A percentile compares a stretch with the other conserved stretches of the same genome.
Conservation (phyloP, 1,284 basidiomycete species). For the Cryptococcus hybrid region DNA sequence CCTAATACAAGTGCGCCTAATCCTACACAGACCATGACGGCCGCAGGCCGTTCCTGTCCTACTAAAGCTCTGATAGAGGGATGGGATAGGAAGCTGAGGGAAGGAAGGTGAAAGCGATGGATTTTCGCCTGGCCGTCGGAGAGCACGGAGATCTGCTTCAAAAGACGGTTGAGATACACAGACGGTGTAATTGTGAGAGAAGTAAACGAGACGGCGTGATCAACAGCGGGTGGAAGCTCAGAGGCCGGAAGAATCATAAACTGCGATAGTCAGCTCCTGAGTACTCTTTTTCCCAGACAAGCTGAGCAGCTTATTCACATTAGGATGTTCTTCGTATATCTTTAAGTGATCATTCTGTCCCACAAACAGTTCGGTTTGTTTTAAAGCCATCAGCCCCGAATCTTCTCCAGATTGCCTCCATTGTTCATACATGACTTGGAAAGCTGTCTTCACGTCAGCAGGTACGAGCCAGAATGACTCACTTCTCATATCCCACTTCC, state of each 20-base stretch:
- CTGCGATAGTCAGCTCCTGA: slow-evolving; percentile 9
- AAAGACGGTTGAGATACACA: slow-evolving; percentile 37
- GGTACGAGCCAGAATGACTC: slow-evolving; percentile 6
- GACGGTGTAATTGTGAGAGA: slow-evolving; percentile 47
- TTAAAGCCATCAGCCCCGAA: slow-evolving; percentile 40
- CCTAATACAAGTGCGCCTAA: slow-evolving; percentile 56
- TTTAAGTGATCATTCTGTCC: slow-evolving; percentile 38
- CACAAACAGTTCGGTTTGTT: slow-evolving; percentile 46
- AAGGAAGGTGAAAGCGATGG: slow-evolving; percentile 25
- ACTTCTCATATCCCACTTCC: slow-evolving; percentile 40
- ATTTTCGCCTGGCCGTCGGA: slow-evolving; percentile 14
- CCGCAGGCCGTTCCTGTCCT: slow-evolving; percentile 46
- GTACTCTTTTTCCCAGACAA: too few relatives aligned
- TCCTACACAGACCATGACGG: slow-evolving; percentile 67
- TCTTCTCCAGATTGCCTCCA: slow-evolving; percentile 29
- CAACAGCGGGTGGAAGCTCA: slow-evolving; percentile 11
- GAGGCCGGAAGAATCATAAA: slow-evolving; percentile 20
- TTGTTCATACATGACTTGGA: slow-evolving; percentile 37
- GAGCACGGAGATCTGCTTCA: slow-evolving; percentile 13
- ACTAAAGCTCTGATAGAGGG: slow-evolving; percentile 17
- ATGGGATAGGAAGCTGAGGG: slow-evolving; percentile 17
- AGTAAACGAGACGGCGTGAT: slow-evolving; percentile 45
- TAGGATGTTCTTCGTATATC: slow-evolving; percentile 45
- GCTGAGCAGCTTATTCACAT: too few relatives aligned
- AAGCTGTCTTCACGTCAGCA: slow-evolving; percentile 22